Evolutionary conservation across 441 rosid species (phyloP).

Genomic region (Brassica hybrid): DNA sequence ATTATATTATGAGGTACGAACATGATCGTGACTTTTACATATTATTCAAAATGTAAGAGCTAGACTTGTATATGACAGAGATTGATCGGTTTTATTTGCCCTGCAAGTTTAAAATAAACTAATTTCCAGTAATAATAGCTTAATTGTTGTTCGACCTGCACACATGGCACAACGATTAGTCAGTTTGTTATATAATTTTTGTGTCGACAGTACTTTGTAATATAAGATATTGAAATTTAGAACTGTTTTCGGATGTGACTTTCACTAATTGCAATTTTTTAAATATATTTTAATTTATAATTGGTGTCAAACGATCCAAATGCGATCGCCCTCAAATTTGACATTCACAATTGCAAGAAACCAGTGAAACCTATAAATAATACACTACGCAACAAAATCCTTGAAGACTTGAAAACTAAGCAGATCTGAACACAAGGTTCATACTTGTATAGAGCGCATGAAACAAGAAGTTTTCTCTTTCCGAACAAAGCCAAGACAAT

Average conservation of each 20-base stretch:
- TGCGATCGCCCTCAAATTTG: neutral
- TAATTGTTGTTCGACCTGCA: neutral
- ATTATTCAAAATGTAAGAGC: neutral
- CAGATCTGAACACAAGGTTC: neutral
- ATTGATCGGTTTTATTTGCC: neutral
- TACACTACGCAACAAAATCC: neutral
- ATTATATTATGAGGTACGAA: neutral
- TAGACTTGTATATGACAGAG: neutral
- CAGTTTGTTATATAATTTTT: neutral
- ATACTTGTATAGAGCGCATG: conserved; percentile 4
- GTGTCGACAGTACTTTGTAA: neutral
- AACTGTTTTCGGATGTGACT: neutral
- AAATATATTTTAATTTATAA: neutral
- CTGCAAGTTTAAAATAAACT: neutral
- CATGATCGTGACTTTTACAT: neutral
- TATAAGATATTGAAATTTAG: neutral
- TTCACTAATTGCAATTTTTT: neutral
- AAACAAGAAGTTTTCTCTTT: neutral
- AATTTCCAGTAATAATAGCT: neutral
- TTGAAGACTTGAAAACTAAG: neutral
- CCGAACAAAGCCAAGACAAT: neutral
- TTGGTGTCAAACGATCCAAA: neutral
- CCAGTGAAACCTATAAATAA: neutral
- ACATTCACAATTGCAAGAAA: neutral
- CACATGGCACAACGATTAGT: neutral